Base-by-base conservation (phyloP, 1,284 basidiomycete species). In the Melampsora allii-populina region DNA sequence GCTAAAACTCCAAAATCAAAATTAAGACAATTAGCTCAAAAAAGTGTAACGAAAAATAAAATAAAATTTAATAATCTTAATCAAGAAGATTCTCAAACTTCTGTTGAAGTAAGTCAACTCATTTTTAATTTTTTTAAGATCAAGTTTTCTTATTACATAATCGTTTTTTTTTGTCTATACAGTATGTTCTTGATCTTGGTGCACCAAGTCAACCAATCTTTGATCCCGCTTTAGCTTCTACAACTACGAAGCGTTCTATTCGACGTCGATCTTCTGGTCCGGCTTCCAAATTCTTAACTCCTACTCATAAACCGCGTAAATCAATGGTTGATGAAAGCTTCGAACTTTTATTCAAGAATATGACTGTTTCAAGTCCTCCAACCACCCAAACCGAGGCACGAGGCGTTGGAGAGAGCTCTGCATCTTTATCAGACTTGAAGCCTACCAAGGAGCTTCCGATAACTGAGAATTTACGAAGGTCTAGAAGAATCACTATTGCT, bases 1-100 rank as follows among this genome's bases (percentile, higher is more conserved):
- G 39, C 63, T 17, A 42, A 58, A 4, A 64, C 64, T 46, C 69
- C 69, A 5, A 73, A 73, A 27, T 73, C 69, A 45, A 59, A 42
- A 46, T 58, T 73, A 60, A n/a, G 69, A 39, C 69, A 66, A 48
- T 39, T 59, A 27, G 69, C 69, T 12, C 46, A 73, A 33, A 73
- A 60, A n/a, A 66, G 63, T 31, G 63, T 63, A 19, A 64, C 46
- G 31, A 73, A 73, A 17, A 42, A 58, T 39, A 24, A 48, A 42
- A 5, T 31, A 3, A 66, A 66, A 12, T 31, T 56, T 17, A 19
- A 9, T 31, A 31, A n/a, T 24, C 24, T 9, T 19, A 39, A n/a
- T 24, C 39, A 19, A 58, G 29, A 27, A n/a, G 1, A 21, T 21
- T 24, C 56, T 60, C n/a, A 19, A 21, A 3, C 42, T 14, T 42